A percentile compares a stretch with the other conserved stretches of the same genome.
Conservation (phyloP, 192 early-diverging fungal species). For the Allomyces macrogynus region DNA sequence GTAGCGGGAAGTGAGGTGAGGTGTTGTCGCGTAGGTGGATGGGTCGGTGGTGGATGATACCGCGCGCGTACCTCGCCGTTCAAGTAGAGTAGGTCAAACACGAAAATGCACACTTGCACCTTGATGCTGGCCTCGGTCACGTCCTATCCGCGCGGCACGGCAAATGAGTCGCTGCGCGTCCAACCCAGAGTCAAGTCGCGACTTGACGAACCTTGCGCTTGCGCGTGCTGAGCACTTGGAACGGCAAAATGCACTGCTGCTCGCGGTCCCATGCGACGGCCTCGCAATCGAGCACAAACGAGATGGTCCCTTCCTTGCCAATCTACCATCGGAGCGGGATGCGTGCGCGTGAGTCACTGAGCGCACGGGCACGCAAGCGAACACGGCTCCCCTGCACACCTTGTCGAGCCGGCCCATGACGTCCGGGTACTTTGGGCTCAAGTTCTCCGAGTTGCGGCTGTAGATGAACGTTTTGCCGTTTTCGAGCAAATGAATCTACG, state of each 20-base stretch:
- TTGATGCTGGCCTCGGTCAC: conserved; percentile 78
- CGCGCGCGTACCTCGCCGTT: conserved; percentile 59
- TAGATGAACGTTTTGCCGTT: conserved; percentile 63
- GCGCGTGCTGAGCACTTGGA: conserved; percentile 87
- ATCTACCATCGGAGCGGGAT: conserved; percentile 14
- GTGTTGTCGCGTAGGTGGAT: no score
- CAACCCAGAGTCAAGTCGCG: no score
- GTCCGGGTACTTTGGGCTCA: conserved; percentile 83
- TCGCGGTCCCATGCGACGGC: conserved; percentile 94
- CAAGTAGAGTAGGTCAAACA: conserved; percentile 84
- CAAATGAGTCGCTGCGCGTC: background rate
- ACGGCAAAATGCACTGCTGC: conserved; percentile 75
- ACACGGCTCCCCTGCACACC: no score
- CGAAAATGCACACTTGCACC: conserved; percentile 88
- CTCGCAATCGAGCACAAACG: conserved; percentile 95
- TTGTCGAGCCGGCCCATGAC: conserved; percentile 46
- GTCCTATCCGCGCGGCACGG: conserved; percentile 23
- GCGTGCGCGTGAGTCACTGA: background rate
- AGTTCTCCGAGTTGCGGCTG: conserved; percentile 88
- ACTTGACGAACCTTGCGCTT: conserved; percentile 47
- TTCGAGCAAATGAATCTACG: conserved; percentile 60
- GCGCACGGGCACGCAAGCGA: no score
- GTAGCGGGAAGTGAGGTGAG: no score
- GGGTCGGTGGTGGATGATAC: no score
- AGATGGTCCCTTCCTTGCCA: conserved; percentile 35